phyloP scores from a whole-genome alignment of 2,329 filamentous ascomycete genomes.

The Aspergillus chevalieri region DNA sequence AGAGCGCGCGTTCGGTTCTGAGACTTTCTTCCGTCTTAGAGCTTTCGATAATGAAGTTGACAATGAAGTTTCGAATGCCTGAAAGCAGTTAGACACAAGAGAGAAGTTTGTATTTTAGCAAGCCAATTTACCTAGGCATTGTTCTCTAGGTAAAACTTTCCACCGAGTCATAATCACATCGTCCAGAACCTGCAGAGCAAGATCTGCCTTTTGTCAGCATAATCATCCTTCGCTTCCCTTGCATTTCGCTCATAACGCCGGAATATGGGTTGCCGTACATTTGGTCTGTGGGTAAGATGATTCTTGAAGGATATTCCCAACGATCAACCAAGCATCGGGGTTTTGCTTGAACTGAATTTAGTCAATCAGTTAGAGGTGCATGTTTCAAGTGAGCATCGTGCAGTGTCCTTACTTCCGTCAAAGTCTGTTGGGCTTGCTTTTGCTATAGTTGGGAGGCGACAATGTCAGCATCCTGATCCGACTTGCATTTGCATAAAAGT shows the following conservation, averaged over 20 bases:
- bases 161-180: conserved; percentile 98
- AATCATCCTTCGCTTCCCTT: not conserved
- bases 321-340: conserved; percentile 93
- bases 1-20: conserved; percentile 73
- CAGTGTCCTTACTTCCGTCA: conserved; percentile 70
- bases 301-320: conserved; percentile 93
- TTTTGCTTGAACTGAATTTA: conserved; percentile 87
- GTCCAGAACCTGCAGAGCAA: conserved; percentile 93
- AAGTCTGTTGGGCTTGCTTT: conserved; percentile 87
- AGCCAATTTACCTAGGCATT: conserved; percentile 69
- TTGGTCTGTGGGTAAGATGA: conserved; percentile 93
- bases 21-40: conserved; percentile 86
- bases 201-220: conserved; percentile 53
- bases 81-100: conserved; percentile 15
- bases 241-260: not conserved
- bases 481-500: not conserved
- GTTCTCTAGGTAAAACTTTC: conserved; percentile 94
- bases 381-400: not conserved
- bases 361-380: conserved; percentile 9
- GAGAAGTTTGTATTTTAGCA: not conserved
- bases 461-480: not conserved
- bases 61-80: conserved; percentile 99
- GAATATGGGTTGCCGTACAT: conserved; percentile 54
- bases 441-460: conserved; percentile 52
- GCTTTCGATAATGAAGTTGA: conserved; percentile 94